Conservation (phyloP, 768 basidiomycete species). For the Macrolepiota dolichaula region DNA sequence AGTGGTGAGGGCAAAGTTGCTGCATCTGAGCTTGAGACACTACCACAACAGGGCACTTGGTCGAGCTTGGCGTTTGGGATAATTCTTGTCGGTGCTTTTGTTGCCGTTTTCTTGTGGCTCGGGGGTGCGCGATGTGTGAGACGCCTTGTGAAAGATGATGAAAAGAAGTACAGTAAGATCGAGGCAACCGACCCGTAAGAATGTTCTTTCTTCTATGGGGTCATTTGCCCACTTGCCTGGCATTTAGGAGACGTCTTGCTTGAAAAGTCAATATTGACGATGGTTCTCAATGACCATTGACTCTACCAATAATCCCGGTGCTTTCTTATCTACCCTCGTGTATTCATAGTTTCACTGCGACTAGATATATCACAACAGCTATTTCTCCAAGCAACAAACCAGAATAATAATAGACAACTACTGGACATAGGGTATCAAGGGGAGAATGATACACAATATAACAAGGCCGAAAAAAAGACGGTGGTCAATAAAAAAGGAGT, state of each 20-base stretch:
- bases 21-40: conserved; percentile 1
- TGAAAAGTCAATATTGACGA: background rate
- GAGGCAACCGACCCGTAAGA: conserved; percentile 33
- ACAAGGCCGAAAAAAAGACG: conserved; percentile 38
- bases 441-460: conserved; percentile 36
- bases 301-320: background rate
- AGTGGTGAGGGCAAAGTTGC: background rate
- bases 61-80: conserved; percentile 32
- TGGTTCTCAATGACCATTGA: background rate
- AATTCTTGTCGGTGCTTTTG: conserved; percentile 42
- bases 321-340: background rate
- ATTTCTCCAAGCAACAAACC: background rate
- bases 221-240: background rate
- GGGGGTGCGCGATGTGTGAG: conserved; percentile 48
- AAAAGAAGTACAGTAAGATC: conserved; percentile 43
- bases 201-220: background rate
- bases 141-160: conserved; percentile 33
- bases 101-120: conserved; percentile 44
- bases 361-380: too few relatives aligned
- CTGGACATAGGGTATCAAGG: conserved; percentile 15
- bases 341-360: background rate
- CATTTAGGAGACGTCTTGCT: conserved; percentile 1
- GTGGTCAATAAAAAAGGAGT: conserved; percentile 30
- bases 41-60: conserved; percentile 16
- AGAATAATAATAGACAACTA: background rate